These are phyloP conservation scores for Aureobasidium zeae DNA, from an alignment of 2,329 filamentous ascomycete genomes.

Conservation along the genomic window DNA sequence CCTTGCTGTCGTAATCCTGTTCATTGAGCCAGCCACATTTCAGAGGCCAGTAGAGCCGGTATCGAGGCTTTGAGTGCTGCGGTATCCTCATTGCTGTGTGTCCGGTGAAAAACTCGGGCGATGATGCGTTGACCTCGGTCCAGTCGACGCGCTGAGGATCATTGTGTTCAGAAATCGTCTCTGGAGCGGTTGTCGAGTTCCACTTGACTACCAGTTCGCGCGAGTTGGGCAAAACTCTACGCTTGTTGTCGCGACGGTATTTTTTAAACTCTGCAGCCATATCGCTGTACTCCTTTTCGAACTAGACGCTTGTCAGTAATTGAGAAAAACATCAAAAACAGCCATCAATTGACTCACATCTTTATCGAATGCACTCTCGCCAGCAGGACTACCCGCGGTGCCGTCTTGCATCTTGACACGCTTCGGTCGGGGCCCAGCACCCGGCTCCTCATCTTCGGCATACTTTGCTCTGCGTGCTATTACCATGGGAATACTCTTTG, in stretches of 20 bases:
- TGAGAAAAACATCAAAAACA: background rate
- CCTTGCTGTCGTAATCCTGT: constrained; percentile 70
- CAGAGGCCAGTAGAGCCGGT: constrained; percentile 89
- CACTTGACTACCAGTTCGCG: constrained; percentile 93
- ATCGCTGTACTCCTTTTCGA: constrained; percentile 59
- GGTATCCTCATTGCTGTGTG: constrained; percentile 76
- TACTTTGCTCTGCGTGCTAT: constrained; percentile 69
- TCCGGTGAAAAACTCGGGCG: constrained; percentile 73
- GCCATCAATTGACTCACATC: constrained; percentile 44
- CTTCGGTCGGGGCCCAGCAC: constrained; percentile 67
- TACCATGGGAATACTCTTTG: constrained; percentile 88
- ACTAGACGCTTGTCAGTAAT: constrained; percentile 31
- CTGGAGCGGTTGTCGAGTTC: constrained; percentile 74
- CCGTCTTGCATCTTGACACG: constrained; percentile 52
- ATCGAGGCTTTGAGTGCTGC: constrained; percentile 78
- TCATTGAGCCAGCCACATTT: constrained; percentile 84
- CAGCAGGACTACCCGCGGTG: constrained; percentile 45
- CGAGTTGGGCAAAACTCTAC: constrained; percentile 91
- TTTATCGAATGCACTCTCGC: constrained; percentile 77
- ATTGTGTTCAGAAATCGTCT: constrained; percentile 88
- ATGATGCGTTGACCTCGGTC: constrained; percentile 67
- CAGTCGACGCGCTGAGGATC: constrained; percentile 90
- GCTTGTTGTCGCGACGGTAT: constrained; percentile 87
- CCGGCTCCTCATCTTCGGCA: constrained; percentile 76
- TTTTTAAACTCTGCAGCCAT: constrained; percentile 81